A percentile compares a stretch with the other conserved stretches of the same genome.
Evolutionary conservation across 2,329 filamentous ascomycete species (phyloP).

Genomic region (Sarocladiaceae sp.): DNA sequence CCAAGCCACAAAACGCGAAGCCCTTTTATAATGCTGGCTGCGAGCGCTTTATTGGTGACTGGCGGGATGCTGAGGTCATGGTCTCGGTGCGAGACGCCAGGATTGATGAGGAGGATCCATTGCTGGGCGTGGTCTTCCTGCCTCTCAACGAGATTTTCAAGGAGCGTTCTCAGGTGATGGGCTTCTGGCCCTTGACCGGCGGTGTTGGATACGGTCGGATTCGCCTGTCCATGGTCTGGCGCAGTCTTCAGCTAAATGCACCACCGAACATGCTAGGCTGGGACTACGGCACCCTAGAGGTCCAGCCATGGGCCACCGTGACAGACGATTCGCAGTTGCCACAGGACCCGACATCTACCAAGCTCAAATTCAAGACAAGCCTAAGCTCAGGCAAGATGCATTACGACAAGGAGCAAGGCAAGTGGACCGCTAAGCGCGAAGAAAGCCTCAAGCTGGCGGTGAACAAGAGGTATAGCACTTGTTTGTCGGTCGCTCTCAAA

Average conservation of each 20-base stretch:
- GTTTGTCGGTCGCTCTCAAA: slow-evolving; percentile 53
- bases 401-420: slow-evolving; percentile 34
- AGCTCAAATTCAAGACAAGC: slow-evolving; percentile 57
- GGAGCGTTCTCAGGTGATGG: slow-evolving; percentile 60
- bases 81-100: slow-evolving; percentile 64
- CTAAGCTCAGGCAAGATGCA: slow-evolving; percentile 57
- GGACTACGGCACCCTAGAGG: slow-evolving; percentile 67
- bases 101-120: slow-evolving; percentile 64
- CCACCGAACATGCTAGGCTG: slow-evolving; percentile 59
- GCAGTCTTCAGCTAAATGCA: slow-evolving; percentile 61
- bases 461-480: slow-evolving; percentile 51
- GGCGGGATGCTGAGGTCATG: slow-evolving; percentile 62
- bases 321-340: slow-evolving; percentile 38
- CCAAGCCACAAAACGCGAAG: slow-evolving; percentile 73
- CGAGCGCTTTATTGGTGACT: slow-evolving; percentile 68
- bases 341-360: slow-evolving; percentile 40
- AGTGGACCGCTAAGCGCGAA: slow-evolving; percentile 50
- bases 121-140: slow-evolving; percentile 68
- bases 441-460: slow-evolving; percentile 47
- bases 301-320: slow-evolving; percentile 42
- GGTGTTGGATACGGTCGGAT: slow-evolving; percentile 69
- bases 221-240: slow-evolving; percentile 68
- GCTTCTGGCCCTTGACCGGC: slow-evolving; percentile 63
- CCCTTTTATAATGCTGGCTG: slow-evolving; percentile 76
- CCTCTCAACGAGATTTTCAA: slow-evolving; percentile 59